Percentiles rank a stretch among this genome's conserved stretches.
Evolutionary conservation across 148 eudicot genomes (phyloP).

Genomic region (Talinum fruticosum): DNA sequence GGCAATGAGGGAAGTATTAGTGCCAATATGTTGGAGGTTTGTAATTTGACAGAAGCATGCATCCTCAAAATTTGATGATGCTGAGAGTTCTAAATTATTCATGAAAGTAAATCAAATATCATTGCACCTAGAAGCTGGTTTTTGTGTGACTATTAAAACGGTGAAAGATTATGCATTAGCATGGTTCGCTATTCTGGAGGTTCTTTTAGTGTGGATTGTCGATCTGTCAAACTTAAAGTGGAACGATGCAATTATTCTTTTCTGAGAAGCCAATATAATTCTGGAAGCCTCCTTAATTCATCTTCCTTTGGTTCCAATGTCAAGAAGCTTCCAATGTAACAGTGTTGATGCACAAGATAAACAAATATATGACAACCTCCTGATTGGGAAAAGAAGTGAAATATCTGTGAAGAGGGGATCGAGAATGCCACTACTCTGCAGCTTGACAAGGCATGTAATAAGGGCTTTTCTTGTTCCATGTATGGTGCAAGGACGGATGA

Average conservation of each 20-base stretch:
- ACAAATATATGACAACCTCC: background rate
- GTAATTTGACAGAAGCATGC: background rate
- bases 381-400: slow-evolving; percentile 12
- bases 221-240: slow-evolving; percentile 7
- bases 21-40: slow-evolving; percentile 14
- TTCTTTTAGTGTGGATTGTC: slow-evolving; percentile 6
- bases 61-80: slow-evolving; percentile 15
- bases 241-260: slow-evolving; percentile 19
- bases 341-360: slow-evolving; percentile 15
- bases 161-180: slow-evolving; percentile 38
- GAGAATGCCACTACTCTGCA: background rate
- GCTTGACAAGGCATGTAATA: background rate
- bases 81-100: slow-evolving; percentile 7
- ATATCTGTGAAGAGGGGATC: background rate
- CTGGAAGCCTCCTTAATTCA: slow-evolving; percentile 22
- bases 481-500: slow-evolving; percentile 12
- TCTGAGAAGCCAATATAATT: slow-evolving; percentile 21
- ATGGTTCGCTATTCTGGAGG: slow-evolving; percentile 17
- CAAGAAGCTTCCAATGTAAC: slow-evolving; percentile 14
- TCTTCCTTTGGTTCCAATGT: slow-evolving; percentile 22
- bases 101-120: slow-evolving; percentile 12
- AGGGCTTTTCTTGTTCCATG: slow-evolving; percentile 10
- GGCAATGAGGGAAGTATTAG: slow-evolving; percentile 2
- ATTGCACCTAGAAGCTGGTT: slow-evolving; percentile 23
- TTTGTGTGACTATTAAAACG: slow-evolving; percentile 37